Evolutionary conservation across 2,329 filamentous ascomycete species (phyloP).

Genomic region (Capronia americana): DNA sequence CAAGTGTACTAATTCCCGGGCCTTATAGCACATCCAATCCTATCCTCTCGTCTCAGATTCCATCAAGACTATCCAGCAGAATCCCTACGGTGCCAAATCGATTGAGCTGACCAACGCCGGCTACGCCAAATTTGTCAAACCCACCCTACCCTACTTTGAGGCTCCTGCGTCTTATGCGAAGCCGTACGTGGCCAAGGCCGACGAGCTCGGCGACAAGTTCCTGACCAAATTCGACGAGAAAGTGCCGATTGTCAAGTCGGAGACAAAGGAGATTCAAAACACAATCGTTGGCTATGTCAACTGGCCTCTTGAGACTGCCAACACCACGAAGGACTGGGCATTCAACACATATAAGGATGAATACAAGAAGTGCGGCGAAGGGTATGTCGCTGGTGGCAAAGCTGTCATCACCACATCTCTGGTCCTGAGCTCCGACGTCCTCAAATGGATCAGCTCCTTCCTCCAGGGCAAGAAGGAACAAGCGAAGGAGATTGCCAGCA

Average conservation of each 20-base stretch:
- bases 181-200: constrained; percentile 83
- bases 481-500: constrained; percentile 55
- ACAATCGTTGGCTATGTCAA: constrained; percentile 67
- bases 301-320: constrained; percentile 68
- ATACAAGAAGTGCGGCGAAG: constrained; percentile 60
- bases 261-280: constrained; percentile 71
- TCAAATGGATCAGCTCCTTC: constrained; percentile 66
- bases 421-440: constrained; percentile 69
- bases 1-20: constrained; percentile 16
- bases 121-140: constrained; percentile 77
- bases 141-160: constrained; percentile 77
- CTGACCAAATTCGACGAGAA: constrained; percentile 71
- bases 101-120: constrained; percentile 75
- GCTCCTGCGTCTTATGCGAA: constrained; percentile 81
- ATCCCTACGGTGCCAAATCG: constrained; percentile 83
- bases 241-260: constrained; percentile 77
- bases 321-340: constrained; percentile 59
- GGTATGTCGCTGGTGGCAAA: constrained; percentile 71
- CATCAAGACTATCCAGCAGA: constrained; percentile 77
- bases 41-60: constrained; percentile 84
- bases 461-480: constrained; percentile 69
- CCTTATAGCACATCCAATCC: constrained; percentile 74
- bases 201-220: constrained; percentile 75
- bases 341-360: constrained; percentile 52
- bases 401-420: constrained; percentile 72